Evolutionary conservation across 1,284 basidiomycete species (phyloP), one percentile per base, ranked within the genome.

Genomic region (Papiliotrema nemorosa): DNA sequence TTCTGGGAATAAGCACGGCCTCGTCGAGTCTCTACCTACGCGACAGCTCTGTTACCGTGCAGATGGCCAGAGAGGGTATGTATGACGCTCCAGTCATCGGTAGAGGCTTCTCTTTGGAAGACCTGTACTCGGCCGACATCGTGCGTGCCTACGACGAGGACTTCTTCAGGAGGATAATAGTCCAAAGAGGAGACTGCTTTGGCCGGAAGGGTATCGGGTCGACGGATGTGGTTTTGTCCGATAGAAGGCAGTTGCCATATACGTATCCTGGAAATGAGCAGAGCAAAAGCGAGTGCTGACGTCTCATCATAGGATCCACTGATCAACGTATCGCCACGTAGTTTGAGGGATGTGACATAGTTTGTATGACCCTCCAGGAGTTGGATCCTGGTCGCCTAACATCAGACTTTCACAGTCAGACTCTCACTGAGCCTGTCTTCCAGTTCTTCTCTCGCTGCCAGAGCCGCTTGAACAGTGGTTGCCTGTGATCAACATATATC

Each of bases 61-160:
- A 55, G 55, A 57, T 77, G 77, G 1, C 90, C 90, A 0, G 85
- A 82, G n/a, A 93, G 80, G 70, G 88, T 87, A 68, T 89, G 87
- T 18, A 89, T 74, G 2, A 86, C 84, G 1, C 82, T 83, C 74
- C 87, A 91, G 18, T 53, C 20, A 20, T 25, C 24, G 7, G 29
- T n/a, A 18, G n/a, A n/a, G 20, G 87, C 73, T 3, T 34, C 2
- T 85, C 26, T 85, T 10, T 85, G 87, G 76, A 84, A 90, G 14
- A 91, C 78, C 58, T 89, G 87, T 7, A 74, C 84, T 21, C 73
- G 86, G 81, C 90, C 91, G 47, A 92, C 85, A 64, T 94, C 91
- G 59, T 93, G 90, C 71, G 91, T 90, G 0, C 91, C 91, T 21
- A 89, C 88, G 10, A 90, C 90, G 54, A 94, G 86, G 2, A 93